phyloP scores from a whole-genome alignment of 345 rosid genomes.

The Schrenkiella parvula region DNA sequence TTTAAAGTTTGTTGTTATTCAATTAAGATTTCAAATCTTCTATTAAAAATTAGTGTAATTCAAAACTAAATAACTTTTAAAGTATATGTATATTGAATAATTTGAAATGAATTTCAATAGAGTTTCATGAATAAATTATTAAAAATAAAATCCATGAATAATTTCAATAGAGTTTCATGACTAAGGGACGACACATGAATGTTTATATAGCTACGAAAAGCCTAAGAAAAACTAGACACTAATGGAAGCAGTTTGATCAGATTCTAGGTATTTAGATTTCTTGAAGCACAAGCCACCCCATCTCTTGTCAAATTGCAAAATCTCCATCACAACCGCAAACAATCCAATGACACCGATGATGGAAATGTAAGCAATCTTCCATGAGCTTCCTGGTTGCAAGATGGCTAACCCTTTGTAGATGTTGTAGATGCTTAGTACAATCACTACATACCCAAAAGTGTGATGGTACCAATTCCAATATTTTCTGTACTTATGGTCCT shows the following conservation, averaged over 20 bases:
- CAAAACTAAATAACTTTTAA: too few species aligned
- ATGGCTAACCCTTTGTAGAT: slow-evolving; percentile 59
- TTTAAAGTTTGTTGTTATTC: too few species aligned
- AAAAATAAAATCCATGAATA: too few species aligned
- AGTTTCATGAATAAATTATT: too few species aligned
- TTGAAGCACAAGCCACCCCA: slow-evolving; percentile 16
- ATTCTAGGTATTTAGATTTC: background rate
- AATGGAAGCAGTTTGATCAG: background rate
- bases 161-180: too few species aligned
- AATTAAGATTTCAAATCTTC: too few species aligned
- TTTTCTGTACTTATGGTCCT: slow-evolving; percentile 61
- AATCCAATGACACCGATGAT: slow-evolving; percentile 31
- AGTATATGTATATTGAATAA: too few species aligned
- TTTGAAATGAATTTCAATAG: too few species aligned
- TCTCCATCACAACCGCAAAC: slow-evolving; percentile 22
- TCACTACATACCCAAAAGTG: slow-evolving; percentile 50
- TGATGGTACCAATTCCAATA: slow-evolving; percentile 86
- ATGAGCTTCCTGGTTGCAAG: slow-evolving; percentile 39
- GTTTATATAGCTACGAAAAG: background rate
- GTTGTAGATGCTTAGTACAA: slow-evolving; percentile 50
- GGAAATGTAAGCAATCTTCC: slow-evolving; percentile 49
- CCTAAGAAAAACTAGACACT: too few species aligned
- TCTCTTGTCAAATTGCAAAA: slow-evolving; percentile 18
- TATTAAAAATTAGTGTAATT: too few species aligned
- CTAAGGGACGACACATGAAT: too few species aligned